Evolutionary conservation across 129 eudicot genomes (phyloP), one percentile per base, ranked within the genome.

Genomic region (Erigeron canadensis): DNA sequence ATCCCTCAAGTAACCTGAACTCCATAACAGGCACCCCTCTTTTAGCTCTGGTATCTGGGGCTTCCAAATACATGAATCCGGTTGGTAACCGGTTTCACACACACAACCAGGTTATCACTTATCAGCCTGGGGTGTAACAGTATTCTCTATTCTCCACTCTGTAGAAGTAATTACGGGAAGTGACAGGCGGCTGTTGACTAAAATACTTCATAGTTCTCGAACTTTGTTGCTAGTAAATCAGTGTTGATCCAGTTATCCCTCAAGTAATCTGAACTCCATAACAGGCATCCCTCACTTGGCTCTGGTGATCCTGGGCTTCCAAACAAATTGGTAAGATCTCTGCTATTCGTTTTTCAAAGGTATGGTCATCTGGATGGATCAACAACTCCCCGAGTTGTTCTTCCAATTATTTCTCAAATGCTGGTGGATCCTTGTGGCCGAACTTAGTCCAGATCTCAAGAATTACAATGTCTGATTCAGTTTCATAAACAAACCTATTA

Each of bases 241-340:
- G 98, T 92, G 65, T 92, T 81, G 34, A 84, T 84, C 96, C 96
- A 92, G 38, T 92, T 85, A 77, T 87, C 98, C 58, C 82, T 89
- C 87, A 92, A 72, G 63, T 89, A 66, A 47, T 86, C 84, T 10
- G 82, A 41, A 53, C 79, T 69, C 97, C 97, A 88, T 15, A 91
- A 46, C 19, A 87, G 87, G 18, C 81, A 69, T 11, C 88, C 86
- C 37, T 74, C 51, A 44, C 75, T 79, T 6, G 87, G 84, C 76
- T 63, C 81, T 12, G 87, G 69, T 10, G 89, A 73, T 8, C 71
- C 81, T 37, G 7, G 98, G 95, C 79, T 89, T 92, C 98, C 98
- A 92, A 2, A 92, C 76, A 65, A n/a, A n/a, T 83, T 1, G 95
- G 95, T 61, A 93, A 83, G 11, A 93, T 22, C 58, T 93, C 90